These are phyloP conservation scores for Atkinsonella hypoxylon DNA, from an alignment of 2,329 filamentous ascomycete genomes.

Conservation along the genomic window DNA sequence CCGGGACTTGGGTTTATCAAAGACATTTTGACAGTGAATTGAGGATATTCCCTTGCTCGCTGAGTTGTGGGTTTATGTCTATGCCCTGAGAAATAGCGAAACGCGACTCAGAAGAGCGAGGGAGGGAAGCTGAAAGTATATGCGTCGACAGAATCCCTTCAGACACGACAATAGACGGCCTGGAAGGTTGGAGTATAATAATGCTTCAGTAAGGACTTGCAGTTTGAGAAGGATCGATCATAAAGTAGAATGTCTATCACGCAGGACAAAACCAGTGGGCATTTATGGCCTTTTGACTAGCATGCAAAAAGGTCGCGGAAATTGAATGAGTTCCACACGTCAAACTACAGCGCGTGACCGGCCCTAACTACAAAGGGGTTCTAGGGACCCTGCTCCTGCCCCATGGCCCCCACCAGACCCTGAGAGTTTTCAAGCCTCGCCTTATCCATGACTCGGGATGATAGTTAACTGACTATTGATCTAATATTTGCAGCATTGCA, in stretches of 20 bases:
- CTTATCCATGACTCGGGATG: no score
- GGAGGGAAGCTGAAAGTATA: not conserved
- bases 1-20: not conserved
- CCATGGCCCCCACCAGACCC: not conserved
- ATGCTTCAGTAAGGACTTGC: no score
- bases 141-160: not conserved
- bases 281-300: not conserved
- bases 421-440: not conserved
- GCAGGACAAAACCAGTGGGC: not conserved
- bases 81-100: not conserved
- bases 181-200: not conserved
- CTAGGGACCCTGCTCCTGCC: not conserved
- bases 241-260: not conserved
- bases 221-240: not conserved
- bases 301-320: not conserved
- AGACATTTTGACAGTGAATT: not conserved
- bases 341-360: not conserved
- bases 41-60: not conserved
- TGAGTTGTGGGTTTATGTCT: not conserved
- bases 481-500: no score
- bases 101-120: not conserved
- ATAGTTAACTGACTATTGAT: no score
- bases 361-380: not conserved
- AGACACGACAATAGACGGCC: not conserved
- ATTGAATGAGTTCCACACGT: constrained; percentile 1